Percentiles rank a stretch among this genome's conserved stretches.
Evolutionary conservation across 2,329 filamentous ascomycete species (phyloP).

Genomic region (Karstenula rhodostoma): DNA sequence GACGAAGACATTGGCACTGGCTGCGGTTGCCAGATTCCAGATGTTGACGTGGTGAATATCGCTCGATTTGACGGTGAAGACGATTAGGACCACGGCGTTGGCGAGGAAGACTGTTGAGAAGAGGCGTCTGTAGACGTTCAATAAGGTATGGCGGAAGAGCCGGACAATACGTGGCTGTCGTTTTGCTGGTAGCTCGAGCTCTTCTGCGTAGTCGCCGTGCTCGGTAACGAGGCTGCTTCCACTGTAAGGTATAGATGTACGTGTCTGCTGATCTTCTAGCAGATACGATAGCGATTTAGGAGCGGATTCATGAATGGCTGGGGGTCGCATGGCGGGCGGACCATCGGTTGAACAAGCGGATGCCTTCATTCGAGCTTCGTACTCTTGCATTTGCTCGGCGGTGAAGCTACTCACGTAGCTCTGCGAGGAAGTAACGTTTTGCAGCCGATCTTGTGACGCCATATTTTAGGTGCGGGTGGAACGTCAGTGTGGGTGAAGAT

Average conservation of each 20-base stretch:
- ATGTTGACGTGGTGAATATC: background rate
- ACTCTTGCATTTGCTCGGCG: slow-evolving; percentile 1
- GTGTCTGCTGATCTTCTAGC: no score
- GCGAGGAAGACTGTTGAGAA: slow-evolving; percentile 1
- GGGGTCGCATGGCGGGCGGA: background rate
- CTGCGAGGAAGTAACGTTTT: background rate
- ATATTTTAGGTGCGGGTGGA: background rate
- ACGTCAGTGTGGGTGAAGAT: no score
- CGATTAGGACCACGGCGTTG: background rate
- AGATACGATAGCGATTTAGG: background rate
- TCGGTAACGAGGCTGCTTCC: background rate
- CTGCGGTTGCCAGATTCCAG: slow-evolving; percentile 28
- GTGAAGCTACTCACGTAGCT: slow-evolving; percentile 8
- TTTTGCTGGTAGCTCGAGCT: background rate
- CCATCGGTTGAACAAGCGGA: background rate
- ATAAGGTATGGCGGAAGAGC: slow-evolving; percentile 3
- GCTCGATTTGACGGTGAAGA: background rate
- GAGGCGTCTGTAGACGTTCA: slow-evolving; percentile 4
- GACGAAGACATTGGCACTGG: slow-evolving; percentile 31
- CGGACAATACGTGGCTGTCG: slow-evolving; percentile 4
- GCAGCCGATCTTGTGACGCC: background rate
- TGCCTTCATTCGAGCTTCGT: slow-evolving; percentile 4
- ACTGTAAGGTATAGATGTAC: background rate
- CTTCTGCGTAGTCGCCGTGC: background rate
- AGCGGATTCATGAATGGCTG: background rate